Percentiles rank a stretch among this genome's conserved stretches.
phyloP scores from a whole-genome alignment of 2,329 filamentous ascomycete species.

The Alternaria sp. region DNA sequence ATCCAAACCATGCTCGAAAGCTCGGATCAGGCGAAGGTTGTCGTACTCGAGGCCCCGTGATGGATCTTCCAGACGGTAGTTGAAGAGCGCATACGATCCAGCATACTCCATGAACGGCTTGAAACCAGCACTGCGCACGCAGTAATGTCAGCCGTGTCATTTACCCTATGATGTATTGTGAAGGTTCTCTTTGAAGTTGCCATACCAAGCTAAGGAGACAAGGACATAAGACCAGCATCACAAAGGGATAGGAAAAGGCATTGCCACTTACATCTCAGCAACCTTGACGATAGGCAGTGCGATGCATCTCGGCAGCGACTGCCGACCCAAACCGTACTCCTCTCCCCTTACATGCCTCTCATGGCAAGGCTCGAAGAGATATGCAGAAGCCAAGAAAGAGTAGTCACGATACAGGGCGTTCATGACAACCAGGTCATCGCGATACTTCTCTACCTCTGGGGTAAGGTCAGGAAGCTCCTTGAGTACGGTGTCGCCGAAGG shows the following conservation, averaged over 20 bases:
- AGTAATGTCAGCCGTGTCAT: constrained; percentile 22
- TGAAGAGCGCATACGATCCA: constrained; percentile 67
- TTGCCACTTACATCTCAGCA: constrained; percentile 76
- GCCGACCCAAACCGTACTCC: constrained; percentile 77
- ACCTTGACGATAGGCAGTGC: constrained; percentile 83
- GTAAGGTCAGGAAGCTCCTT: constrained; percentile 80
- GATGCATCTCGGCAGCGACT: constrained; percentile 74
- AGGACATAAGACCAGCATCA: background rate
- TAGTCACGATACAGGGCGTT: constrained; percentile 92
- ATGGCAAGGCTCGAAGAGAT: constrained; percentile 90
- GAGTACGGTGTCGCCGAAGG: constrained; percentile 76
- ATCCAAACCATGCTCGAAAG: constrained; percentile 89
- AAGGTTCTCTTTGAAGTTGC: background rate
- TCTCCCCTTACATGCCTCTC: constrained; percentile 71
- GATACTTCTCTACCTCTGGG: constrained; percentile 71
- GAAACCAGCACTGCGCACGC: constrained; percentile 66
- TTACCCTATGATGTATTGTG: no score
- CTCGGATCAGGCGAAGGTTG: constrained; percentile 82
- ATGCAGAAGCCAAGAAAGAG: constrained; percentile 86
- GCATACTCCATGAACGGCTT: constrained; percentile 92
- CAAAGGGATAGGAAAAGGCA: background rate
- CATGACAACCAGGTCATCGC: constrained; percentile 76
- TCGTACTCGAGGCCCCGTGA: constrained; percentile 61
- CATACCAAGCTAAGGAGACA: background rate
- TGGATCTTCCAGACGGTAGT: constrained; percentile 66